Conservation (phyloP, 805 yeast species). For the Teunomyces gatunensis region DNA sequence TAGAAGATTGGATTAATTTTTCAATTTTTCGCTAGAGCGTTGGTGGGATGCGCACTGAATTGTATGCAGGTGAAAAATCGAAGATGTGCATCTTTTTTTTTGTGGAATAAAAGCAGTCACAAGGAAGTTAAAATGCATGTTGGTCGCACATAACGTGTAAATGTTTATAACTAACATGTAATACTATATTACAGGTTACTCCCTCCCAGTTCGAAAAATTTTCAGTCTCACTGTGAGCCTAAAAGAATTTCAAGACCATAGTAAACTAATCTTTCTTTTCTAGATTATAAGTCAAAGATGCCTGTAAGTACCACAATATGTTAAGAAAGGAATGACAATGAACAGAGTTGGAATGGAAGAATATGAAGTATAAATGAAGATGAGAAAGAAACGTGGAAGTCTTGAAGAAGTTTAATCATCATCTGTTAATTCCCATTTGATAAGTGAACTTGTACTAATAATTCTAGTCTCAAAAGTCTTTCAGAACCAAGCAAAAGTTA, state of each 20-base stretch:
- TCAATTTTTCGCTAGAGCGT: slow-evolving; percentile 2
- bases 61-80: slow-evolving; percentile 2
- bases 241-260: slow-evolving; percentile 4
- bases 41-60: neutral
- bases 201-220: slow-evolving; percentile 8
- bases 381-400: too few species aligned
- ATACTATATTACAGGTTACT: neutral
- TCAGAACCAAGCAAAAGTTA: slow-evolving; percentile 96
- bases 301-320: slow-evolving; percentile 37
- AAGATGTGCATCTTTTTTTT: neutral
- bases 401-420: too few species aligned
- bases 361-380: neutral
- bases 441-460: slow-evolving; percentile 29
- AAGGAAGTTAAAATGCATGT: neutral
- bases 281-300: slow-evolving; percentile 30
- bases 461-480: slow-evolving; percentile 83
- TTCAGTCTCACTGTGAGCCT: slow-evolving; percentile 5
- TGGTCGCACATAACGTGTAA: slow-evolving; percentile 1
- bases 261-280: slow-evolving; percentile 8
- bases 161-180: neutral
- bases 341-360: neutral
- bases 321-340: neutral
- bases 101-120: neutral
- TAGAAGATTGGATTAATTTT: slow-evolving; percentile 2
- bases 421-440: too few species aligned